These are phyloP conservation scores for Oropetium thomaeum DNA, from an alignment of 176 grass and related monocot species.

Conservation along the genomic window DNA sequence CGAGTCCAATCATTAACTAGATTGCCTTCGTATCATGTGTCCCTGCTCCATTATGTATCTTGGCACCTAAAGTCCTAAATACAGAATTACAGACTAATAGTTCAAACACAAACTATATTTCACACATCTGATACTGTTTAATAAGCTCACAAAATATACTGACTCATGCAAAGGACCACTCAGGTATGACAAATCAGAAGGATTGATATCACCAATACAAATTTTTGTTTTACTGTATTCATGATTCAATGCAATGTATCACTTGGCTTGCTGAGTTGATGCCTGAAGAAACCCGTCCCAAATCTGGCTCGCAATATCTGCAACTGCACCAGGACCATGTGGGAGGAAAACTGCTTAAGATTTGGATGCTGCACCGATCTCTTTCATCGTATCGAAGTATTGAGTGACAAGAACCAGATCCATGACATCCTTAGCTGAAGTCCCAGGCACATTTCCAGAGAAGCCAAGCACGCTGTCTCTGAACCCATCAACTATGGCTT, in stretches of 20 bases:
- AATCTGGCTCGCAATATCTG: constrained; percentile 43
- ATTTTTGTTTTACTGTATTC: not conserved
- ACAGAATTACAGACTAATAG: not conserved
- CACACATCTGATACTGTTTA: constrained; percentile 18
- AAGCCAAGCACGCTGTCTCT: constrained; percentile 46
- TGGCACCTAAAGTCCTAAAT: constrained; percentile 13
- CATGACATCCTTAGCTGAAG: constrained; percentile 52
- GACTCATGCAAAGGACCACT: constrained; percentile 11
- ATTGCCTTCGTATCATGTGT: not conserved
- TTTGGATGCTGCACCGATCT: constrained; percentile 40
- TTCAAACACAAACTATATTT: constrained; percentile 13
- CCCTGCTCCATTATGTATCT: constrained; percentile 2
- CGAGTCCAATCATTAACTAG: not conserved
- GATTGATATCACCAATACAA: not conserved
- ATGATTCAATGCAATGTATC: not conserved
- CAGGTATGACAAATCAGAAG: not conserved
- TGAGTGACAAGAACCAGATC: constrained; percentile 39
- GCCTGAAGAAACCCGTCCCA: constrained; percentile 38
- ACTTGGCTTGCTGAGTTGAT: constrained; percentile 4
- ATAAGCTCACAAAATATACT: not conserved
- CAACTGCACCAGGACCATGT: constrained; percentile 48
- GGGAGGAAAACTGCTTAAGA: constrained; percentile 51
- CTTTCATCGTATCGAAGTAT: constrained; percentile 48
- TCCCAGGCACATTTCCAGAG: constrained; percentile 40
- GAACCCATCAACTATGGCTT: constrained; percentile 47